Evolutionary conservation across 768 basidiomycete species (phyloP).

Genomic region (Russula dissimulans): DNA sequence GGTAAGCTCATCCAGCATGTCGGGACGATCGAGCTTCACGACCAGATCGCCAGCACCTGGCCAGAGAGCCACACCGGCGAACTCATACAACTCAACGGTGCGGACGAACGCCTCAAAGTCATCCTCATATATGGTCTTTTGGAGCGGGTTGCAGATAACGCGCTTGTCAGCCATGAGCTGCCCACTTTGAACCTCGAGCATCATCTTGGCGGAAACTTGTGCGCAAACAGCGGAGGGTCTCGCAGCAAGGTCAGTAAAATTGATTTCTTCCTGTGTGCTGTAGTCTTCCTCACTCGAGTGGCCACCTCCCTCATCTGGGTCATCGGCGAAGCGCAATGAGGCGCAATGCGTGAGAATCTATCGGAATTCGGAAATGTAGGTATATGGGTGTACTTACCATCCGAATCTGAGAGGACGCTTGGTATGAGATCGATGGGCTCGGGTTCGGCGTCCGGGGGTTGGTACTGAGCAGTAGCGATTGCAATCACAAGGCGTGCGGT

Average conservation of each 20-base stretch:
- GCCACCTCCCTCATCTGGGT: conserved; percentile 21
- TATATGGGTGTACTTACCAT: conserved; percentile 28
- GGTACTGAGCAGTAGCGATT: conserved; percentile 47
- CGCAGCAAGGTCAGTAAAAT: conserved; percentile 46
- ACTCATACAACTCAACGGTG: conserved; percentile 36
- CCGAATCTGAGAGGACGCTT: background rate
- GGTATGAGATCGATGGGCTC: conserved; percentile 27
- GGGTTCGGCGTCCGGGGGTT: conserved; percentile 26
- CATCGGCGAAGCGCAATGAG: background rate
- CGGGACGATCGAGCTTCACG: conserved; percentile 35
- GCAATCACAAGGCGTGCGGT: conserved; percentile 52
- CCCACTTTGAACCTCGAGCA: conserved; percentile 25
- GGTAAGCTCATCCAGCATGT: conserved; percentile 50
- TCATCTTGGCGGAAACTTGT: conserved; percentile 29
- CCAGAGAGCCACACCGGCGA: conserved; percentile 26
- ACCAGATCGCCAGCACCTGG: conserved; percentile 15
- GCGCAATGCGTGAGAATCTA: background rate
- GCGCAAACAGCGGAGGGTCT: conserved; percentile 37
- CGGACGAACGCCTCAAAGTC: conserved; percentile 46
- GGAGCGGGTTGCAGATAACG: conserved; percentile 22
- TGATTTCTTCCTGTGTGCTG: conserved; percentile 34
- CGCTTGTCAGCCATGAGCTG: conserved; percentile 1
- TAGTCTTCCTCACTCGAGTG: conserved; percentile 29
- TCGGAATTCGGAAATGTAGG: background rate
- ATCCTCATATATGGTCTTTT: conserved; percentile 33